phyloP scores from a whole-genome alignment of 1,284 basidiomycete species.

The Cryptococcus sp. region DNA sequence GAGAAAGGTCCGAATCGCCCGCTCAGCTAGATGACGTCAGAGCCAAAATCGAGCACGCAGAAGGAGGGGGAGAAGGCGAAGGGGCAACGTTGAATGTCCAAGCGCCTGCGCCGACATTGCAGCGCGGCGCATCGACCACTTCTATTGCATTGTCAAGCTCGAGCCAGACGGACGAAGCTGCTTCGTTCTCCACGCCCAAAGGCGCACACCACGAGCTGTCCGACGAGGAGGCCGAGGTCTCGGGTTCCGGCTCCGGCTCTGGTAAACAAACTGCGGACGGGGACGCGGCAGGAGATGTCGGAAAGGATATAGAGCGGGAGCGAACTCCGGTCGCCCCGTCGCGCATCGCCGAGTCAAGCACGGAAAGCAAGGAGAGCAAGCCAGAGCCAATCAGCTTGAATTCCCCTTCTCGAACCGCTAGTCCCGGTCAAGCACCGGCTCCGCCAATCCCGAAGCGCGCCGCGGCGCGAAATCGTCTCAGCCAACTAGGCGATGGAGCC shows the following conservation, averaged over 20 bases:
- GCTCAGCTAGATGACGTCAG: background rate
- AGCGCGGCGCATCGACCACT: slow-evolving; percentile 4
- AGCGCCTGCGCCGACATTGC: background rate
- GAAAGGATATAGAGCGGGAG: too few species aligned
- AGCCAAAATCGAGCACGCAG: slow-evolving; percentile 3
- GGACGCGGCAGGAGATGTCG: too few species aligned
- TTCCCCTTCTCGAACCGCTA: too few species aligned
- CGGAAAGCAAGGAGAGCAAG: too few species aligned
- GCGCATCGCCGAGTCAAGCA: too few species aligned
- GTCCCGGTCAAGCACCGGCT: background rate
- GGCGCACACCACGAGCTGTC: slow-evolving; percentile 6
- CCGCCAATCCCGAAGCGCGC: slow-evolving; percentile 38
- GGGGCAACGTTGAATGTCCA: background rate
- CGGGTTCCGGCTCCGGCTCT: too few species aligned
- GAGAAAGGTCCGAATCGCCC: background rate
- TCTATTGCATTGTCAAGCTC: slow-evolving; percentile 4
- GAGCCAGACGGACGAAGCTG: slow-evolving; percentile 20
- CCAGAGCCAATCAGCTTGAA: too few species aligned
- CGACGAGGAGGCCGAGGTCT: background rate
- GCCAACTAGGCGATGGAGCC: slow-evolving; percentile 15
- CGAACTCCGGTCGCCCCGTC: too few species aligned
- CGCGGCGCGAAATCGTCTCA: slow-evolving; percentile 27
- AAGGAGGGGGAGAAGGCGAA: slow-evolving; percentile 6
- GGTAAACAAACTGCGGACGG: too few species aligned
- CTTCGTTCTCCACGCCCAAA: slow-evolving; percentile 25